phyloP scores from a whole-genome alignment of 345 rosid species.

The Viola odorata region DNA sequence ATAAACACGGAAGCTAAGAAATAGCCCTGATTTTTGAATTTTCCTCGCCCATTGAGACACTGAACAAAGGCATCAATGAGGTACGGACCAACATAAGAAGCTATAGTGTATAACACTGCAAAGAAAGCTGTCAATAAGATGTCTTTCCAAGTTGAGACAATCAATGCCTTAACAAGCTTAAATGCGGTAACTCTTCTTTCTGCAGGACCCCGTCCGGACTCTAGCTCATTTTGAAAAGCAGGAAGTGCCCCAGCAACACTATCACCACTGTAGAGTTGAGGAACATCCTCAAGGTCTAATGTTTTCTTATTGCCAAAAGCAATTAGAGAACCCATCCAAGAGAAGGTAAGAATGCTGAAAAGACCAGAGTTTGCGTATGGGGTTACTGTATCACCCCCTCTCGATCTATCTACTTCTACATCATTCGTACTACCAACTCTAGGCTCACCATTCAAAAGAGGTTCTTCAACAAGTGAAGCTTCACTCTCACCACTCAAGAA shows the following conservation, averaged over 20 bases:
- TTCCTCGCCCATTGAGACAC: slow-evolving; percentile 24
- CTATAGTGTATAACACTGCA: slow-evolving; percentile 12
- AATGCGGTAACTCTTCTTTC: slow-evolving; percentile 3
- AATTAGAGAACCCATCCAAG: too few relatives aligned
- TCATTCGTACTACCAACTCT: too few relatives aligned
- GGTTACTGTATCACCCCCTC: too few relatives aligned
- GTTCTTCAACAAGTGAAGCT: too few relatives aligned
- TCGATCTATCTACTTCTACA: too few relatives aligned
- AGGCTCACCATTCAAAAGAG: too few relatives aligned
- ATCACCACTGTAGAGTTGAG: slow-evolving; percentile 19
- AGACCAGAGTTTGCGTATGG: too few relatives aligned
- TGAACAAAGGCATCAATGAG: slow-evolving; percentile 31
- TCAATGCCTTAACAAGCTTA: slow-evolving; percentile 23
- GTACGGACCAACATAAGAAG: slow-evolving; percentile 35
- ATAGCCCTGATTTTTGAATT: slow-evolving; percentile 23
- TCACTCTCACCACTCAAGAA: too few relatives aligned
- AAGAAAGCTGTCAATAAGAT: slow-evolving; percentile 18
- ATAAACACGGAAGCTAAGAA: slow-evolving; percentile 22
- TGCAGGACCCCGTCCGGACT: slow-evolving; percentile 2
- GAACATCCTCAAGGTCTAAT: slow-evolving; percentile 22
- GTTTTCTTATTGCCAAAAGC: too few relatives aligned
- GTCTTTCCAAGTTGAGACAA: slow-evolving; percentile 18
- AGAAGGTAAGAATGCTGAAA: too few relatives aligned
- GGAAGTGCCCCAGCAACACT: slow-evolving; percentile 19
- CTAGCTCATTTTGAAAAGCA: slow-evolving; percentile 10